Percentiles rank a stretch among this genome's conserved stretches.
Conservation (phyloP, 208 protist species). For the Jaenimonas drosophilae region DNA sequence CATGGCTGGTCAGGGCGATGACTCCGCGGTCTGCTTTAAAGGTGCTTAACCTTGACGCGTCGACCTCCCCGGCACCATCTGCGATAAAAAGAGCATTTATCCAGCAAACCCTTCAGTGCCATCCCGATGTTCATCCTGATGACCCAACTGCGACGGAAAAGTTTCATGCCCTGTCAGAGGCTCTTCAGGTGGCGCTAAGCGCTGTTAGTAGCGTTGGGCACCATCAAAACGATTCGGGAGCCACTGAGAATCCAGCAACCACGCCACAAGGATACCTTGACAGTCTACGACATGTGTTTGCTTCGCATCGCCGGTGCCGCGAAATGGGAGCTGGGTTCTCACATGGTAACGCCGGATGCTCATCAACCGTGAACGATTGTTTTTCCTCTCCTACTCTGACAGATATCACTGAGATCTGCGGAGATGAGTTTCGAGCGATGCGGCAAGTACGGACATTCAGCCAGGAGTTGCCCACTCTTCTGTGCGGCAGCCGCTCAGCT, state of each 20-base stretch:
- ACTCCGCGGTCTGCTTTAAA: too few relatives aligned
- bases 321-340: slow-evolving; percentile 5
- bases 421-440: slow-evolving; percentile 47
- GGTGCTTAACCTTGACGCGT: too few relatives aligned
- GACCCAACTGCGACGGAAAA: slow-evolving; percentile 62
- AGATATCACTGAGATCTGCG: slow-evolving; percentile 68
- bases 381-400: slow-evolving; percentile 54
- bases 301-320: slow-evolving; percentile 18
- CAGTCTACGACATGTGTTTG: not conserved
- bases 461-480: slow-evolving; percentile 45
- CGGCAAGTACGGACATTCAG: slow-evolving; percentile 56
- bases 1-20: too few relatives aligned
- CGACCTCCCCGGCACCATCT: too few relatives aligned
- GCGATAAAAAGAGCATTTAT: slow-evolving; percentile 77
- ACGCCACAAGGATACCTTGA: not conserved
- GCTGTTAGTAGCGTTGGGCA: slow-evolving; percentile 27
- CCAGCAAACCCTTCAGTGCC: slow-evolving; percentile 56
- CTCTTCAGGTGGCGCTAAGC: slow-evolving; percentile 59
- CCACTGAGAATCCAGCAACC: not conserved
- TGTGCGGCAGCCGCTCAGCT: slow-evolving; percentile 45
- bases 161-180: slow-evolving; percentile 60
- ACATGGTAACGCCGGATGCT: not conserved
- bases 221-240: not conserved
- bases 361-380: not conserved
- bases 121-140: slow-evolving; percentile 68